A percentile compares a stretch with the other conserved stretches of the same genome.
Conservation (phyloP, 179 eudicot genomes). For the Silene noctiflora region DNA sequence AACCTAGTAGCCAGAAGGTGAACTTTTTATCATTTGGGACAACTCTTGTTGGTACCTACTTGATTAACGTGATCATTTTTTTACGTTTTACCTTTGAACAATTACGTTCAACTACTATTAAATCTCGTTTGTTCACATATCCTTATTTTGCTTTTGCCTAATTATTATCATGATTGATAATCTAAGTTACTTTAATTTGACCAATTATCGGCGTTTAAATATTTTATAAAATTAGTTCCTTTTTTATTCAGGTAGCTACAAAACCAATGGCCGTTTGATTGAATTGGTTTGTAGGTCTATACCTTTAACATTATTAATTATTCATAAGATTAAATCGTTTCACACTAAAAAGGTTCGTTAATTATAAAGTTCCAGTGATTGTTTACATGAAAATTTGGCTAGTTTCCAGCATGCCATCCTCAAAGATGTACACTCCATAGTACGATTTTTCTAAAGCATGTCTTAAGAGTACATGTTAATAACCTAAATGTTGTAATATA, state of each 20-base stretch:
- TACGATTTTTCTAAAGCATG: no score
- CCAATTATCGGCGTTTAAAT: slow-evolving; percentile 7
- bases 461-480: no score
- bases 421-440: no score
- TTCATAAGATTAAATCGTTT: no score
- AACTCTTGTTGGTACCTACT: no score
- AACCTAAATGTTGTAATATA: no score
- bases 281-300: slow-evolving; percentile 15
- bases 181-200: slow-evolving; percentile 16
- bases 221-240: slow-evolving; percentile 4
- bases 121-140: background rate
- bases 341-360: no score
- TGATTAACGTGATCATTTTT: background rate
- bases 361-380: background rate
- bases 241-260: slow-evolving; percentile 33
- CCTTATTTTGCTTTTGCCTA: background rate
- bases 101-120: slow-evolving; percentile 6
- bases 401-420: background rate
- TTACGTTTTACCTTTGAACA: background rate
- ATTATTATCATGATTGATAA: slow-evolving; percentile 1
- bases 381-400: slow-evolving; percentile 11
- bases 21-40: no score
- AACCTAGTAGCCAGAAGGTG: no score
- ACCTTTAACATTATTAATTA: background rate
- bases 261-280: slow-evolving; percentile 29